Conservation (phyloP, 2,329 filamentous ascomycete genomes). For the Pseudogymnoascus sp. region DNA sequence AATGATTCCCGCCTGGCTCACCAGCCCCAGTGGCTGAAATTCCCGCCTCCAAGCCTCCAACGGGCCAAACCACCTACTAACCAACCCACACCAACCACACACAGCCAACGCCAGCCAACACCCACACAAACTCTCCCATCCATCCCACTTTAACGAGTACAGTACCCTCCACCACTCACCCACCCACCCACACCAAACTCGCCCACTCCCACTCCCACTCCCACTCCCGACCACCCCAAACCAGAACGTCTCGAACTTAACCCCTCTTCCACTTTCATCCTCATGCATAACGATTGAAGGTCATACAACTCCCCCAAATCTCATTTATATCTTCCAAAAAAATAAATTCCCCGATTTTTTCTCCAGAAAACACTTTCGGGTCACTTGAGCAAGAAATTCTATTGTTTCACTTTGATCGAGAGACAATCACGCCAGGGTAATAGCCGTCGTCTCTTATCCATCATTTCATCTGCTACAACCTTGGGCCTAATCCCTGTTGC, state of each 20-base stretch:
- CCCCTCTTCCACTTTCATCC: slow-evolving; percentile 4
- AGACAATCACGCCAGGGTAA: background rate
- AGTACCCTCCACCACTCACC: too few species aligned
- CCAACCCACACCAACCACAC: background rate
- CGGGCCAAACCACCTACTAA: background rate
- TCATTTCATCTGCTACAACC: background rate
- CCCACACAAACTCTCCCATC: too few species aligned
- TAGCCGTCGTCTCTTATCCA: background rate
- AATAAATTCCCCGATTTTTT: background rate
- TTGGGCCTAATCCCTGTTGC: background rate
- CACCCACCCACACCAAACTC: background rate
- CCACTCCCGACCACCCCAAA: background rate
- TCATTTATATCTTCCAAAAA: background rate
- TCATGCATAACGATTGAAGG: slow-evolving; percentile 3
- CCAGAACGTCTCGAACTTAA: background rate
- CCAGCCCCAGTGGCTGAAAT: slow-evolving; percentile 7
- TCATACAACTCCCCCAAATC: background rate
- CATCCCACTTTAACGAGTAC: too few species aligned
- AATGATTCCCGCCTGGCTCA: background rate
- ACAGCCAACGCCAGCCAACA: too few species aligned
- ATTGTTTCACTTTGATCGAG: background rate
- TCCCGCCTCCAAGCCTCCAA: background rate
- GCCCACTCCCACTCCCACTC: background rate
- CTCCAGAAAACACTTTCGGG: background rate
- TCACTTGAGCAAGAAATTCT: background rate